phyloP scores from a whole-genome alignment of 331 rosid species.

The Prunus yedoensis region DNA sequence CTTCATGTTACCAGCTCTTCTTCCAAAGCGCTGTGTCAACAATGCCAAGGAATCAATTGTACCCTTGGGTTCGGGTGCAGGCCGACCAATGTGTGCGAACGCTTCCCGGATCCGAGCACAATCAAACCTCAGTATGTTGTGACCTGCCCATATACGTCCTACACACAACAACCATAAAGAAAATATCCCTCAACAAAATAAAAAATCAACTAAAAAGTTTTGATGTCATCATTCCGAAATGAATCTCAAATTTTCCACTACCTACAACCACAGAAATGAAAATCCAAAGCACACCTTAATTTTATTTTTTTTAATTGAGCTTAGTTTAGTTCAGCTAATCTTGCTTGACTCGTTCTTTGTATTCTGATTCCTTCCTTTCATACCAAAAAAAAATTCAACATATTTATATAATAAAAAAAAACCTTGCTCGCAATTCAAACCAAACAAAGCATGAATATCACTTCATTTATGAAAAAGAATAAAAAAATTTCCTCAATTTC shows the following conservation, averaged over 20 bases:
- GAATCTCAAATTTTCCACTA: background rate
- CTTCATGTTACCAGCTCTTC: slow-evolving; percentile 98
- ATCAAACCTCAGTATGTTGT: slow-evolving; percentile 68
- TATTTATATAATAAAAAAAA: background rate
- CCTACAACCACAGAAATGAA: background rate
- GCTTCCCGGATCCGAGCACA: slow-evolving; percentile 72
- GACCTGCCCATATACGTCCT: slow-evolving; percentile 98
- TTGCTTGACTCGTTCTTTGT: background rate
- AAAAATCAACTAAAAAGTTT: background rate
- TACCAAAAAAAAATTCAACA: background rate
- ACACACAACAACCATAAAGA: slow-evolving; percentile 26
- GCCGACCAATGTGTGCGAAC: slow-evolving; percentile 51
- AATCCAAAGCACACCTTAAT: background rate
- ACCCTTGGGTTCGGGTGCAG: slow-evolving; percentile 84
- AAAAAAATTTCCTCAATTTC: background rate
- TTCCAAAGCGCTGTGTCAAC: slow-evolving; percentile 77
- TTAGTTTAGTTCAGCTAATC: background rate
- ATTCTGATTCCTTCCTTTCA: background rate
- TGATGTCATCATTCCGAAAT: too few species aligned
- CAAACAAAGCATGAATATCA: background rate
- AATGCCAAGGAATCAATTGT: slow-evolving; percentile 64
- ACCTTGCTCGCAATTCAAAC: background rate
- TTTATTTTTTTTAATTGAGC: background rate
- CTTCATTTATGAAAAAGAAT: background rate
- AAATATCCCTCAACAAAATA: background rate